Conservation (phyloP, 805 yeast genomes). For the Barnettozyma siamensis region DNA sequence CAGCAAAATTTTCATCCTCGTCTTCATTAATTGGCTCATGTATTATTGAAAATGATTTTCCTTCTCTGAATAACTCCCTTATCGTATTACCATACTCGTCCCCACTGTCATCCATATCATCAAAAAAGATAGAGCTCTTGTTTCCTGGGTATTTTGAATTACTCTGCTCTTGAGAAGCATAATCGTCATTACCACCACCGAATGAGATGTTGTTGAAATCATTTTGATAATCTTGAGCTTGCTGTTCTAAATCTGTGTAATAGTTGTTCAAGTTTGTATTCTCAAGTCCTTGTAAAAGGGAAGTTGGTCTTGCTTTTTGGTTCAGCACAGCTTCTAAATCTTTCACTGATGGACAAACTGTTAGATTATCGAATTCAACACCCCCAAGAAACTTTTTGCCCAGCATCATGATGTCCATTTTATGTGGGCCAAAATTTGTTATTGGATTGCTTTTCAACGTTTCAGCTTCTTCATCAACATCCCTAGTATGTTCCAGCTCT, state of each 20-base stretch:
- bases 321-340: constrained; percentile 18
- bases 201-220: constrained; percentile 13
- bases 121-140: constrained; percentile 23
- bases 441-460: too few species aligned
- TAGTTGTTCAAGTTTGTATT: constrained; percentile 7
- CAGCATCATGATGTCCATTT: constrained; percentile 5
- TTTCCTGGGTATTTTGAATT: constrained; percentile 21
- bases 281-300: constrained; percentile 11
- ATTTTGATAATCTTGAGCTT: constrained; percentile 8
- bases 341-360: constrained; percentile 16
- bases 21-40: constrained; percentile 11
- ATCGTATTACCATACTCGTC: constrained; percentile 25
- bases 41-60: constrained; percentile 15
- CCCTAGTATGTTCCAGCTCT: constrained; percentile 6
- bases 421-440: background rate
- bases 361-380: constrained; percentile 1
- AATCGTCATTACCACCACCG: constrained; percentile 8
- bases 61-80: constrained; percentile 20
- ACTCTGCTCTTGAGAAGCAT: constrained; percentile 6
- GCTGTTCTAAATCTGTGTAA: too few species aligned
- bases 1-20: constrained; percentile 18
- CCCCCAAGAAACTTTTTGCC: constrained; percentile 13
- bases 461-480: too few species aligned
- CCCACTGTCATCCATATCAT: constrained; percentile 19
- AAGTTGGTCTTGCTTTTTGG: constrained; percentile 14